Conservation (phyloP, 177 flowering plant species). For the Tripterygium wilfordii region DNA sequence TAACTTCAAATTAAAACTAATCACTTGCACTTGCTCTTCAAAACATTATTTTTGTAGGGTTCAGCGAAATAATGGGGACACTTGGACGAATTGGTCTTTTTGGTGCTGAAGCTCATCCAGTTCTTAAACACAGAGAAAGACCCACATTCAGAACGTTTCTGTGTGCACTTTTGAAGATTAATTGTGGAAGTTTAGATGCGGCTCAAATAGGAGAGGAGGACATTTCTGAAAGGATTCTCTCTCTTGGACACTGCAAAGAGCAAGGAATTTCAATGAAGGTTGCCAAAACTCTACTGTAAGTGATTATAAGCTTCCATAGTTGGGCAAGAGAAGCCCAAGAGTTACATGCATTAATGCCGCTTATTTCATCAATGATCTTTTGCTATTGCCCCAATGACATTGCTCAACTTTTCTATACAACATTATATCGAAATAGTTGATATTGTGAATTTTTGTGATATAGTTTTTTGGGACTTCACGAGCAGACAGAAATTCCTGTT, state of each 20-base stretch:
- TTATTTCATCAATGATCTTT: too few relatives aligned
- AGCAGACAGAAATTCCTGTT: constrained; percentile 59
- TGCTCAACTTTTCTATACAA: too few relatives aligned
- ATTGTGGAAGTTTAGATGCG: constrained; percentile 13
- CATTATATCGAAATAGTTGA: too few relatives aligned
- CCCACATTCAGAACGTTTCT: constrained; percentile 56
- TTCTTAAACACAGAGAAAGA: constrained; percentile 34
- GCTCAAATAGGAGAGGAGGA: constrained; percentile 36
- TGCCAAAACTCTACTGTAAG: constrained; percentile 74
- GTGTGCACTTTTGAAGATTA: constrained; percentile 45
- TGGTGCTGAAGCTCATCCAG: constrained; percentile 41
- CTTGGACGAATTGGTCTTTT: constrained; percentile 74
- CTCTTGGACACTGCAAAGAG: constrained; percentile 61
- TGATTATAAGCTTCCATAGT: too few relatives aligned
- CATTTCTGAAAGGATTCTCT: constrained; percentile 41
- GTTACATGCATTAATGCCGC: too few relatives aligned
- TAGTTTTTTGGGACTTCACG: constrained; percentile 84
- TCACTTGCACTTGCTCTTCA: too few relatives aligned
- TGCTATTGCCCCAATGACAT: too few relatives aligned
- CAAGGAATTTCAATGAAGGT: constrained; percentile 47
- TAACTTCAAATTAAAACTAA: too few relatives aligned
- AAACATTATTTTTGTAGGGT: constrained; percentile 55
- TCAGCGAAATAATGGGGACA: constrained; percentile 74
- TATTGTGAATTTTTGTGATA: too few relatives aligned
- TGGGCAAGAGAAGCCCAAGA: too few relatives aligned